phyloP scores from a whole-genome alignment of 2,329 filamentous ascomycete genomes.

The Waltergamsia citrina region DNA sequence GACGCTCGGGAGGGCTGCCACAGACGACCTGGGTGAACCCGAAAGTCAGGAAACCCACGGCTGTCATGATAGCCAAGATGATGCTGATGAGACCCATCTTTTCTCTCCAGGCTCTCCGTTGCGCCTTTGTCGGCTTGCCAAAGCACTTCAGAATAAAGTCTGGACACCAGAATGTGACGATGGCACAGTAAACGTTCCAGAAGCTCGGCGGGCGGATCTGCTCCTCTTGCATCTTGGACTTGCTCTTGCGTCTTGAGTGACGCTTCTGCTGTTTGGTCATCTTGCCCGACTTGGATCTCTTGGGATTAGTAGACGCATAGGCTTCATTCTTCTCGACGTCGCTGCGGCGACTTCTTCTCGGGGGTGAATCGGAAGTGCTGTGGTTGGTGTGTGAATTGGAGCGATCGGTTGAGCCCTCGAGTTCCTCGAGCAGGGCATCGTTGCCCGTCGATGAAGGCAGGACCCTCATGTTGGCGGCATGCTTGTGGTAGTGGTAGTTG shows the following conservation, averaged over 20 bases:
- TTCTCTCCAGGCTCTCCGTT: slow-evolving; percentile 90
- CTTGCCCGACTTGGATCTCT: slow-evolving; percentile 45
- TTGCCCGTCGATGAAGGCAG: slow-evolving; percentile 88
- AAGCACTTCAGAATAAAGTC: slow-evolving; percentile 77
- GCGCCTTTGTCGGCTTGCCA: slow-evolving; percentile 74
- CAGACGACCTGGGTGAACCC: slow-evolving; percentile 91
- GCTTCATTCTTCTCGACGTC: slow-evolving; percentile 21
- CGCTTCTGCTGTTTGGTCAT: slow-evolving; percentile 45
- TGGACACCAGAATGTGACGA: slow-evolving; percentile 91
- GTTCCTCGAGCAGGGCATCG: slow-evolving; percentile 75
- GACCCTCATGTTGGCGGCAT: slow-evolving; percentile 87
- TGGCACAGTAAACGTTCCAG: slow-evolving; percentile 92
- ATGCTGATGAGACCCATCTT: slow-evolving; percentile 97
- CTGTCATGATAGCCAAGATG: slow-evolving; percentile 76
- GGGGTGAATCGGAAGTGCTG: slow-evolving; percentile 37
- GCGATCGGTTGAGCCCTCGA: slow-evolving; percentile 53
- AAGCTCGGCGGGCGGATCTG: slow-evolving; percentile 71
- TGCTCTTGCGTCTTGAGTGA: slow-evolving; percentile 32
- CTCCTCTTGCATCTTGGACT: slow-evolving; percentile 48
- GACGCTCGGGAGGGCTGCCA: slow-evolving; percentile 56
- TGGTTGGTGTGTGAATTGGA: slow-evolving; percentile 32
- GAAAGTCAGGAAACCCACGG: slow-evolving; percentile 93
- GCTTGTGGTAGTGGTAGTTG: slow-evolving; percentile 92
- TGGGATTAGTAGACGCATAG: slow-evolving; percentile 21
- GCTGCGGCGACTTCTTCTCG: slow-evolving; percentile 20